Conservation (phyloP, 768 basidiomycete genomes). For the Collybia nuda region DNA sequence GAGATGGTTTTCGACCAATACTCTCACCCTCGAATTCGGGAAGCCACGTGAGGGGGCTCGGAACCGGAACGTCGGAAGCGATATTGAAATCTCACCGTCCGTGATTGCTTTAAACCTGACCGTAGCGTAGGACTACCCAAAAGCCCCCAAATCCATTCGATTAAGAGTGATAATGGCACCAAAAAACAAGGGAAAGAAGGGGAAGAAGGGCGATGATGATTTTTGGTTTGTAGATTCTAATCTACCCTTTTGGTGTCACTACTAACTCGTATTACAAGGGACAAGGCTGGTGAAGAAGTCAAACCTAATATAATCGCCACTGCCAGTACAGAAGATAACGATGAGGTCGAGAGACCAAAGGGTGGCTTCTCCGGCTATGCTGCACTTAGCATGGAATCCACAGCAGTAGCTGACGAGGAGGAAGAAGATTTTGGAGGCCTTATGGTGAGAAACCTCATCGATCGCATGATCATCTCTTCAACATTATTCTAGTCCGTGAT, state of each 20-base stretch:
- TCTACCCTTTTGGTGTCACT: conserved; percentile 11
- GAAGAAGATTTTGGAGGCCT: conserved; percentile 73
- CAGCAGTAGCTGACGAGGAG: conserved; percentile 47
- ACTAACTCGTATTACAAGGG: conserved; percentile 42
- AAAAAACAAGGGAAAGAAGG: conserved; percentile 84
- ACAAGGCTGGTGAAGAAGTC: conserved; percentile 60
- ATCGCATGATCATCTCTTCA: background rate
- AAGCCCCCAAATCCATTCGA: conserved; percentile 1
- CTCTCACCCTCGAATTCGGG: background rate
- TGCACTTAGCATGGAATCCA: conserved; percentile 41
- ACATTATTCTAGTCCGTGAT: conserved; percentile 52
- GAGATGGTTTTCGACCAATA: background rate
- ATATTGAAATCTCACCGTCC: background rate
- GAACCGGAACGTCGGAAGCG: conserved; percentile 3
- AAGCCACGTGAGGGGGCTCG: conserved; percentile 5
- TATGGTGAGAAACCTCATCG: conserved; percentile 51
- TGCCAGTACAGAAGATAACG: conserved; percentile 42
- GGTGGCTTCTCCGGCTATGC: conserved; percentile 53
- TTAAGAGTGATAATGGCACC: conserved; percentile 41
- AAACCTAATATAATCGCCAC: conserved; percentile 38
- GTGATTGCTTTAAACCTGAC: background rate
- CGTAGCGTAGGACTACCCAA: conserved; percentile 2
- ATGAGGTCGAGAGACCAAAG: conserved; percentile 24
- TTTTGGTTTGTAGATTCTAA: conserved; percentile 59
- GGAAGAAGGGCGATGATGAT: conserved; percentile 79